Evolutionary conservation across 495 filamentous ascomycete genomes (phyloP), one percentile per base, ranked within the genome.

Genomic region (Tuber magnatum): DNA sequence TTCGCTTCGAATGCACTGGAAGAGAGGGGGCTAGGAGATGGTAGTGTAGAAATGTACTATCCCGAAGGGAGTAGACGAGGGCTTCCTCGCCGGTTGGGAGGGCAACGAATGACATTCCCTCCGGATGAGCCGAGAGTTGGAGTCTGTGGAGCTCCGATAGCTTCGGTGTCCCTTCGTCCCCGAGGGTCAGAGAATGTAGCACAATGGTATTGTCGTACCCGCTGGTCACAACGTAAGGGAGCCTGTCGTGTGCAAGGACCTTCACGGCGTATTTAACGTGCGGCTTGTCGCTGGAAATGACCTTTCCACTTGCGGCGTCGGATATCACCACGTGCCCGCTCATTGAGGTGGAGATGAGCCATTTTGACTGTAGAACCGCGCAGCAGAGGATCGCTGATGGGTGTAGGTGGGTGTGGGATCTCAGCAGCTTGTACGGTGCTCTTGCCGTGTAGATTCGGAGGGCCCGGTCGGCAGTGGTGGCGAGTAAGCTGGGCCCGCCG

Each of bases 201-300:
- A 85, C 80, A 56, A 92, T 83, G 71, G 85, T 89, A 9, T 85
- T 80, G 79, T 92, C 90, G 88, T 91, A 92, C 5, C 89, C 89
- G 10, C 89, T 89, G 12, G 89, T 92, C 3, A 88, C 88, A 72
- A 92, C 76, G 84, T 88, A 87, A 22, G 82, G 71, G 24, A 76
- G 73, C 68, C 51, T 72, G 35, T 65, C 56, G 71, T 76, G 39
- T 9, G 83, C 83, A 43, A 86, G 81, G 0, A 89, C 84, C 75
- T 88, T 88, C 73, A 91, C 88, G 9, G 85, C 84, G 80, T 91
- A 92, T 81, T 92, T 92, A 9, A 77, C 77, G 76, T 92, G 91
- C 74, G 91, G 88, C 42, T 84, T 87, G 73, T 88, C 81, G 10
- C 77, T 82, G n/a, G 86, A 85, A 28, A 90, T 71, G 0, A 86